phyloP scores from a whole-genome alignment of 2,329 filamentous ascomycete species.

The Sodiomyces alkalinus region DNA sequence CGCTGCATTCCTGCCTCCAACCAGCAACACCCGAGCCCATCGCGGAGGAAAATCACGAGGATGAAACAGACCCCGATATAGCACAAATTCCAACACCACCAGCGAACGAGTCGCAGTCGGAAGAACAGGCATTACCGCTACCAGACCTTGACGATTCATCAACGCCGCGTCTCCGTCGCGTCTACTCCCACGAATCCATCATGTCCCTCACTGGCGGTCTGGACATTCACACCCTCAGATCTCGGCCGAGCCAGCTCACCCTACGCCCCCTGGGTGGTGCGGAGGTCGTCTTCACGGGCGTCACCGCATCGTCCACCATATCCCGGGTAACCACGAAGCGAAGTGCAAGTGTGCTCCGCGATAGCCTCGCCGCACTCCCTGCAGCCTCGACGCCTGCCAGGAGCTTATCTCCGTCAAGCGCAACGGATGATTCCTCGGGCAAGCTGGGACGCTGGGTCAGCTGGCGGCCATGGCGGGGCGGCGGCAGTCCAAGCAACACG shows the following conservation, averaged over 20 bases:
- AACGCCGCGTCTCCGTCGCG: constrained; percentile 45
- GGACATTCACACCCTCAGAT: constrained; percentile 73
- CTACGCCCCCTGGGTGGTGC: constrained; percentile 35
- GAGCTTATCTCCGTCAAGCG: constrained; percentile 13
- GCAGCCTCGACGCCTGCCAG: constrained; percentile 15
- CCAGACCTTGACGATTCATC: too few species aligned
- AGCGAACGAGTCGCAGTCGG: constrained; percentile 20
- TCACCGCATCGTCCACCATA: constrained; percentile 44
- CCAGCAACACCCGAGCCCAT: background rate
- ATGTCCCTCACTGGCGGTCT: constrained; percentile 76
- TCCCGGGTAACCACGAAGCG: constrained; percentile 27
- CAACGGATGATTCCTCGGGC: constrained; percentile 11
- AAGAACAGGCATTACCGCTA: too few species aligned
- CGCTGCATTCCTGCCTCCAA: constrained; percentile 9
- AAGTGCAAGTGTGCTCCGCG: constrained; percentile 43
- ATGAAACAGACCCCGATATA: constrained; percentile 19
- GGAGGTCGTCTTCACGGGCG: constrained; percentile 41
- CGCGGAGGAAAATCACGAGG: constrained; percentile 16
- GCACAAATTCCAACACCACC: background rate
- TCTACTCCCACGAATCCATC: constrained; percentile 73
- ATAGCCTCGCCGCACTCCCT: constrained; percentile 29
- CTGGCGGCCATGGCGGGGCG: constrained; percentile 31
- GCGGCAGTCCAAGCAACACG: constrained; percentile 1
- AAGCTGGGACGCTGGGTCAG: constrained; percentile 28
- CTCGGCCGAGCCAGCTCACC: constrained; percentile 61